phyloP scores from a whole-genome alignment of 208 protist species.

The Trypanosoma lewisi region DNA sequence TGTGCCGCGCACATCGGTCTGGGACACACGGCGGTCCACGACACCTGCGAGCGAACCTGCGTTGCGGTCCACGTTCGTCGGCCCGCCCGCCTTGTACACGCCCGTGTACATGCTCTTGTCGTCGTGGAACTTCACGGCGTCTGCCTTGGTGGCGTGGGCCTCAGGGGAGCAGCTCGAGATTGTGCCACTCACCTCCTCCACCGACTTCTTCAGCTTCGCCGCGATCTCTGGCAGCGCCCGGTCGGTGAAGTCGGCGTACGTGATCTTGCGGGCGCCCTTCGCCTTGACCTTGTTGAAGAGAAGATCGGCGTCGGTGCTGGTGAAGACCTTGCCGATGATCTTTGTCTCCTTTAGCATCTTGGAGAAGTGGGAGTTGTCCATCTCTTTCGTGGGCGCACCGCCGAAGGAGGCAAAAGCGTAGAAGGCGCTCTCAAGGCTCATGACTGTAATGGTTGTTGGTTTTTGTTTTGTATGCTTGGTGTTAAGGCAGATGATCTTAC shows the following conservation, averaged over 20 bases:
- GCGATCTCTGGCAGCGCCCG: conserved; percentile 85
- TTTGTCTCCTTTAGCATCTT: conserved; percentile 92
- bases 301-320: conserved; percentile 84
- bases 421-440: conserved; percentile 59
- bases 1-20: conserved; percentile 73
- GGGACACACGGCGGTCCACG: conserved; percentile 75
- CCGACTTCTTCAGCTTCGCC: conserved; percentile 80
- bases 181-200: conserved; percentile 59
- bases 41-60: conserved; percentile 76
- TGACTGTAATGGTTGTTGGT: not conserved
- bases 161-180: conserved; percentile 47
- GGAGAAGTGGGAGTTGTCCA: conserved; percentile 90
- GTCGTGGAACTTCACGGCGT: conserved; percentile 87
- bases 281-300: conserved; percentile 91
- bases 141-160: conserved; percentile 77
- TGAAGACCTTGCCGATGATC: conserved; percentile 89
- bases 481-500: not conserved
- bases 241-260: conserved; percentile 59
- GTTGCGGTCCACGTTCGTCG: conserved; percentile 90
- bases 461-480: conserved; percentile 11
- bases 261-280: conserved; percentile 87
- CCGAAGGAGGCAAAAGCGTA: conserved; percentile 89
- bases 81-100: conserved; percentile 85
- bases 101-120: conserved; percentile 91
- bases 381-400: conserved; percentile 76